These are phyloP conservation scores for Chlorophyllum brunneum DNA, from an alignment of 768 basidiomycete genomes.

Conservation along the genomic window DNA sequence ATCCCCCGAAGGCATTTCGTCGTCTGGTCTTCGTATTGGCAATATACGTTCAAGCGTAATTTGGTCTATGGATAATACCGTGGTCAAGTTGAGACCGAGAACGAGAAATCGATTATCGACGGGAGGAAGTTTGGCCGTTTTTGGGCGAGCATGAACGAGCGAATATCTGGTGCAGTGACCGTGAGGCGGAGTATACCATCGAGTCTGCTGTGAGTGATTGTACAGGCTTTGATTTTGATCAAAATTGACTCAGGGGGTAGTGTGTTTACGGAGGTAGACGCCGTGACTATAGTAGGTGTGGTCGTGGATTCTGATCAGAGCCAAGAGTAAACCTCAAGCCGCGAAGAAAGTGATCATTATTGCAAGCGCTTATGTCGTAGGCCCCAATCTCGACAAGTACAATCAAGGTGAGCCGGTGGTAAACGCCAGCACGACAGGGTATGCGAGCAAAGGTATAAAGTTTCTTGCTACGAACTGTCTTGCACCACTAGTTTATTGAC, in stretches of 20 bases:
- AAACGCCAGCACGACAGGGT: not conserved
- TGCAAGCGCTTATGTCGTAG: constrained; percentile 89
- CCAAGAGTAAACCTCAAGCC: constrained; percentile 86
- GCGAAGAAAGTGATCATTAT: constrained; percentile 99
- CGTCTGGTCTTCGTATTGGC: constrained; percentile 40
- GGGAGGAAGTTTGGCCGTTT: constrained; percentile 67
- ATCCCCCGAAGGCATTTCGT: not conserved
- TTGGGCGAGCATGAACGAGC: constrained; percentile 82
- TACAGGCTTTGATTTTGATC: not conserved
- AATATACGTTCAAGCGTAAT: constrained; percentile 95
- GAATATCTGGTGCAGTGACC: constrained; percentile 64
- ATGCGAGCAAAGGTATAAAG: constrained; percentile 81
- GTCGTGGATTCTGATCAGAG: constrained; percentile 40
- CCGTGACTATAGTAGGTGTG: not conserved
- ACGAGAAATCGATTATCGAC: constrained; percentile 79
- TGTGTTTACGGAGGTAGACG: constrained; percentile 88
- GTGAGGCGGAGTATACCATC: constrained; percentile 84
- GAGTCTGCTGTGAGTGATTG: constrained; percentile 73
- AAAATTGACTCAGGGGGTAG: constrained; percentile 28
- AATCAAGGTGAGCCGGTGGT: constrained; percentile 67
- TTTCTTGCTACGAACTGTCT: constrained; percentile 99
- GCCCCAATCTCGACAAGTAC: constrained; percentile 91
- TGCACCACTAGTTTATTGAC: constrained; percentile 98
- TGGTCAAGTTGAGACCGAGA: constrained; percentile 68
- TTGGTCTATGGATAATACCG: constrained; percentile 83